Evolutionary conservation across 2,329 filamentous ascomycete species (phyloP), one percentile per base, ranked within the genome.

Genomic region (Fusarium nygamai): DNA sequence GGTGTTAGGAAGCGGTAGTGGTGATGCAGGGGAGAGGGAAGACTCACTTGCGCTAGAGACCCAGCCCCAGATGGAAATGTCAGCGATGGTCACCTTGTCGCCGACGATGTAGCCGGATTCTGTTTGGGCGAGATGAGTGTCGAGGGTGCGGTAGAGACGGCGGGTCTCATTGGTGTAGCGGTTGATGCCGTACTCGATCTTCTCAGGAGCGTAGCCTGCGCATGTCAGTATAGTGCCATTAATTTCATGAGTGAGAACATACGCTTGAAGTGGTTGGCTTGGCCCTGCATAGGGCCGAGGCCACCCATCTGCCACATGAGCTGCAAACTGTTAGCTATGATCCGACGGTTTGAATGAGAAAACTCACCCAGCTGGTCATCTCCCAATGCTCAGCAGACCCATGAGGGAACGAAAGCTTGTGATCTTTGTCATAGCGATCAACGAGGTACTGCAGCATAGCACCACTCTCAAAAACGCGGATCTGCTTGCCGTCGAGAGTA

Each of bases 371-470:
- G 84, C 90, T 95, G 79, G 90, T 94, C 80, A 90, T 88, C 82
- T 97, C 93, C 83, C 93, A 94, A 82, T 92, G 89, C 83, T 98
- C 94, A 53, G 91, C 86, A 12, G 90, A 89, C 19, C 91, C 94
- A 29, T 83, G 84, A 0, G 94, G 93, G 81, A 93, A 98, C 50
- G 92, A 94, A 68, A 98, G 89, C 85, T 94, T 96, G 86, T 96
- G 85, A 61, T 95, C 92, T 34, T 87, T 88, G 82, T 97, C 94
- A 81, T 97, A 97, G 68, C 91, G 89, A 60, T 95, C 92, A 24
- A 93, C 90, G 11, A 98, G 88, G 81, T 98, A 97, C 82, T 95
- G 91, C 84, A 97, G 86, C 80, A 97, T 96, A 73, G 92, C 90
- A 65, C 94, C 94, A 72, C 91, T 93, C 84, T 98, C 95, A 80